These are phyloP conservation scores for Theobroma cacao DNA, from an alignment of 345 rosid species.

Conservation along the genomic window DNA sequence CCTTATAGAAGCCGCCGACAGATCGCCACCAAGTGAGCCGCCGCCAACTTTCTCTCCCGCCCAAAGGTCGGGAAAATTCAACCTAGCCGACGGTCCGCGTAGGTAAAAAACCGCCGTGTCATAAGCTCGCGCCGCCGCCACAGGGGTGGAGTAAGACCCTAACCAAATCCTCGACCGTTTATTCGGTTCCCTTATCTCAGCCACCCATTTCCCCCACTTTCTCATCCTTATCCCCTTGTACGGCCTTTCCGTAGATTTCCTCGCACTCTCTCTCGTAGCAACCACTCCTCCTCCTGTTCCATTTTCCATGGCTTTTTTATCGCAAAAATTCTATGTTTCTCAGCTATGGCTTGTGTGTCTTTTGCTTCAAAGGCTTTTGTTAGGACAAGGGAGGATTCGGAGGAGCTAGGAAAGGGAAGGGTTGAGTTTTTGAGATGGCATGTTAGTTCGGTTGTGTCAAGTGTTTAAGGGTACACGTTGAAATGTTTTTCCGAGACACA, in stretches of 20 bases:
- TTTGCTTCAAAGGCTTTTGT: not conserved
- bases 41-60: conserved; percentile 50
- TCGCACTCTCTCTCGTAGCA: conserved; percentile 19
- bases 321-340: not conserved
- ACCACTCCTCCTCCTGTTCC: conserved; percentile 37
- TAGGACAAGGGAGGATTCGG: conserved; percentile 14
- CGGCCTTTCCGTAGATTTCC: conserved; percentile 47
- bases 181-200: conserved; percentile 97
- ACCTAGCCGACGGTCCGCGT: conserved; percentile 90
- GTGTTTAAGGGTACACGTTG: conserved; percentile 15
- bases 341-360: not conserved
- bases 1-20: conserved; percentile 85
- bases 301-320: conserved; percentile 25
- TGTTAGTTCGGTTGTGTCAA: not conserved
- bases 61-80: conserved; percentile 85
- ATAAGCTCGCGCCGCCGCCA: conserved; percentile 96
- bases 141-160: conserved; percentile 87
- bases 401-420: conserved; percentile 19
- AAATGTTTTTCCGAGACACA: not conserved
- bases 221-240: conserved; percentile 99
- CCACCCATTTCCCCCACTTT: conserved; percentile 99
- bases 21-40: conserved; percentile 36
- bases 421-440: not conserved
- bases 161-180: conserved; percentile 96
- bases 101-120: conserved; percentile 94